These are phyloP conservation scores for Geotrichum klebahnii DNA, from an alignment of 1,139 yeast species.

Conservation along the genomic window DNA sequence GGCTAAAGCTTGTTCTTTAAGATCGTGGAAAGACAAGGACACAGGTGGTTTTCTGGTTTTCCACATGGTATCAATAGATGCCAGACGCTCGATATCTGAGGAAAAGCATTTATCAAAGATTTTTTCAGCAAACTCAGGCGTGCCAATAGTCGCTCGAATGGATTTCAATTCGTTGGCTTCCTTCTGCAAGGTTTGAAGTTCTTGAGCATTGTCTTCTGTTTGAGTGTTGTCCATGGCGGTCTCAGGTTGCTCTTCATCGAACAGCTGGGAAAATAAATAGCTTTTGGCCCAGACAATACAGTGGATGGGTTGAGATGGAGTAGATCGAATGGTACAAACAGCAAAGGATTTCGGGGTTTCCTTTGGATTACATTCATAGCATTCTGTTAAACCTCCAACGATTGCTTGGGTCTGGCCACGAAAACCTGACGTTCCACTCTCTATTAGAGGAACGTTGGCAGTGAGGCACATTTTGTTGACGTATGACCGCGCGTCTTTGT, in stretches of 20 bases:
- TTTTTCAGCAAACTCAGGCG: constrained; percentile 40
- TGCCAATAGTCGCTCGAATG: constrained; percentile 45
- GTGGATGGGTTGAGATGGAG: constrained; percentile 94
- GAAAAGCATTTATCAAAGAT: constrained; percentile 51
- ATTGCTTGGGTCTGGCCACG: constrained; percentile 93
- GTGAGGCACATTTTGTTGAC: constrained; percentile 81
- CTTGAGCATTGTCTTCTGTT: constrained; percentile 40
- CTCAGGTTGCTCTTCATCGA: constrained; percentile 48
- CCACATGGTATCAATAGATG: constrained; percentile 75
- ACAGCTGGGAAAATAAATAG: constrained; percentile 76
- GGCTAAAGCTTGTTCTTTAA: constrained; percentile 19
- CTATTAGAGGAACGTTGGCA: constrained; percentile 72
- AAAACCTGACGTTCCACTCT: constrained; percentile 92
- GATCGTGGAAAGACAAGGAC: constrained; percentile 47
- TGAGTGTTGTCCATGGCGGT: constrained; percentile 56
- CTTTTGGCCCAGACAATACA: constrained; percentile 98
- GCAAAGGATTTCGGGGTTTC: constrained; percentile 89
- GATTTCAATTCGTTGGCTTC: constrained; percentile 76
- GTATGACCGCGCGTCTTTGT: constrained; percentile 84
- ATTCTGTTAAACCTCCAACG: constrained; percentile 75
- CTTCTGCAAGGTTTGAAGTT: constrained; percentile 60
- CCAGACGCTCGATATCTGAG: constrained; percentile 69
- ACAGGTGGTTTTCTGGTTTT: constrained; percentile 61
- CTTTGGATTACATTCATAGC: constrained; percentile 87
- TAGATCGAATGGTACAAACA: constrained; percentile 92